Conservation (phyloP, 768 basidiomycete species). For the Brasilioporus rufonigricans region DNA sequence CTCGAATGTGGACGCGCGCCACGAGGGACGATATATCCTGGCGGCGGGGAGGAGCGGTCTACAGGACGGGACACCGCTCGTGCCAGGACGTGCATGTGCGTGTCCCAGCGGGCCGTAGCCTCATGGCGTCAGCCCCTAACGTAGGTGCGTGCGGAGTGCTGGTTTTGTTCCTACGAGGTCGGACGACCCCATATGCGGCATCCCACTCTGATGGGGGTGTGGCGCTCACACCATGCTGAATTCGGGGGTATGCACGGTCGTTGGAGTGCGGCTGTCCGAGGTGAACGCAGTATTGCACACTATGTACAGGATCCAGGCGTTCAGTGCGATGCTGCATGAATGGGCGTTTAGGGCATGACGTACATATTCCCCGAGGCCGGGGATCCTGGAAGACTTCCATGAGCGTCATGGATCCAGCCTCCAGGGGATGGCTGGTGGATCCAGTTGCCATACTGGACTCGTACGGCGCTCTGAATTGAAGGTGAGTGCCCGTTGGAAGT, state of each 20-base stretch:
- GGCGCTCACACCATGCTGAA: slow-evolving; percentile 11
- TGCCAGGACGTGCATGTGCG: no score
- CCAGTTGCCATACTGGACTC: not conserved
- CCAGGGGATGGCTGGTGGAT: slow-evolving; percentile 2
- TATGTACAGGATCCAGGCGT: no score
- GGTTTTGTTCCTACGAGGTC: not conserved
- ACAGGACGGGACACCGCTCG: not conserved
- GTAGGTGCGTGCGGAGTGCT: not conserved
- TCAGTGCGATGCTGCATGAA: not conserved
- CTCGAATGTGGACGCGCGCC: slow-evolving; percentile 3
- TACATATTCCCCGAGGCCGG: not conserved
- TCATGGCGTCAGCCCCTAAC: slow-evolving; percentile 16
- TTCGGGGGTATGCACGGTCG: not conserved
- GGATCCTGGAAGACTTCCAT: slow-evolving; percentile 1
- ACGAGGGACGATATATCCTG: not conserved
- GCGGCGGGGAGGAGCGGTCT: not conserved
- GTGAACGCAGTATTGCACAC: slow-evolving; percentile 10
- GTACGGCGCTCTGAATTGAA: not conserved
- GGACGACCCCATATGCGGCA: slow-evolving; percentile 7
- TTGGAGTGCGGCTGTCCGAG: slow-evolving; percentile 13
- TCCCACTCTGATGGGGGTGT: slow-evolving; percentile 4
- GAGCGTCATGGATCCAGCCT: not conserved
- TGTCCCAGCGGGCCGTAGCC: slow-evolving; percentile 21
- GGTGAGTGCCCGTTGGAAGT: not conserved
- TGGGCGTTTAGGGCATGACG: not conserved